These are phyloP conservation scores for Coemansia sp. DNA, from an alignment of 192 early-diverging fungal genomes.

Conservation along the genomic window DNA sequence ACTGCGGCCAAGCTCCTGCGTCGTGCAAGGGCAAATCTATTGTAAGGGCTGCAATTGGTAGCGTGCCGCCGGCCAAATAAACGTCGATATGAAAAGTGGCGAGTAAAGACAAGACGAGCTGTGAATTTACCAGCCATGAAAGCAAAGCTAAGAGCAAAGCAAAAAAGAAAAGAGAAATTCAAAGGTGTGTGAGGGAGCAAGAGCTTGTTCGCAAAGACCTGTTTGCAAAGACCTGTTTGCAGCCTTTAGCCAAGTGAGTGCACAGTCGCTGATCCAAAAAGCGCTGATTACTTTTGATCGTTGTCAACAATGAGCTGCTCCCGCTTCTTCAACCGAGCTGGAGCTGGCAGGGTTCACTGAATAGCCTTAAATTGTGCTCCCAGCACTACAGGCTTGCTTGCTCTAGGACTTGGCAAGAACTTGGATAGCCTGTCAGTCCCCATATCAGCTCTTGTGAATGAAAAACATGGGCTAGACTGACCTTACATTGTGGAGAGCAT, in stretches of 20 bases:
- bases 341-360: too few species aligned
- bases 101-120: neutral
- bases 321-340: too few species aligned
- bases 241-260: neutral
- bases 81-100: constrained; percentile 1
- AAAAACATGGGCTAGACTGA: too few species aligned
- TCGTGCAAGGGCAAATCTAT: neutral
- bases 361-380: too few species aligned
- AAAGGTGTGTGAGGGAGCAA: neutral
- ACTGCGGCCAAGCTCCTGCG: neutral
- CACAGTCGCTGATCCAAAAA: neutral
- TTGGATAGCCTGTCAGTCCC: too few species aligned
- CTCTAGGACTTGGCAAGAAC: too few species aligned
- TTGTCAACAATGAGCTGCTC: neutral
- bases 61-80: neutral
- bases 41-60: neutral
- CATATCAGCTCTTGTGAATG: too few species aligned
- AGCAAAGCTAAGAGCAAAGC: neutral
- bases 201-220: neutral
- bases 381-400: too few species aligned
- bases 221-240: neutral
- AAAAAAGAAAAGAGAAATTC: neutral
- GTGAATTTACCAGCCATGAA: neutral
- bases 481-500: too few species aligned
- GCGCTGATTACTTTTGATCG: neutral